Evolutionary conservation across 2,329 filamentous ascomycete genomes (phyloP).

Genomic region (Colletotrichum gigasporum): DNA sequence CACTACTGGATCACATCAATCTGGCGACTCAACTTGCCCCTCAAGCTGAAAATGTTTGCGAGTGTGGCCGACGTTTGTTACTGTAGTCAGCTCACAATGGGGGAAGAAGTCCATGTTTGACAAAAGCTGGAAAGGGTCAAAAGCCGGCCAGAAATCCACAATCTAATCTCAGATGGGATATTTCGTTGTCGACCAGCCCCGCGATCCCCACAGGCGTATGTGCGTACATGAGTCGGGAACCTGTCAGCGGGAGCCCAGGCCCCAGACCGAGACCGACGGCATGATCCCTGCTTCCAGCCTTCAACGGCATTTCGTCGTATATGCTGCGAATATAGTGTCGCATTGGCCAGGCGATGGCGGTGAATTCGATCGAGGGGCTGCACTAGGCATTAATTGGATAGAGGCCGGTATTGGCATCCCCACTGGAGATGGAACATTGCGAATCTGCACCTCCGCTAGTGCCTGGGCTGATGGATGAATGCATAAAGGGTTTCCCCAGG

Average conservation of each 20-base stretch:
- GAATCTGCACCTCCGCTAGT: background rate
- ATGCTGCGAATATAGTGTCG: too few relatives aligned
- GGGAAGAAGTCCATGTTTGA: too few relatives aligned
- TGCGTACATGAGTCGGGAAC: background rate
- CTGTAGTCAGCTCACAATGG: too few relatives aligned
- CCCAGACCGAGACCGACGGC: background rate
- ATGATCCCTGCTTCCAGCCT: background rate
- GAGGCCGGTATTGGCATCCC: background rate
- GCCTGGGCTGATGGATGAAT: background rate
- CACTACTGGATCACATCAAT: too few relatives aligned
- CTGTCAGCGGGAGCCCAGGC: background rate
- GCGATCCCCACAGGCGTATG: background rate
- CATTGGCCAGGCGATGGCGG: background rate
- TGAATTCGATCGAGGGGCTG: background rate
- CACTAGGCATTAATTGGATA: background rate
- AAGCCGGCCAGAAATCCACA: background rate
- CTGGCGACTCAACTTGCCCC: too few relatives aligned
- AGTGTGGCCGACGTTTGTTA: too few relatives aligned
- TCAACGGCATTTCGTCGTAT: conserved; percentile 4
- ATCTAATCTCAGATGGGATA: background rate
- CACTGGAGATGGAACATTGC: background rate
- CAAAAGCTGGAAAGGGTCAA: too few relatives aligned
- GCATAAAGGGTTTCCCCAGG: conserved; percentile 10
- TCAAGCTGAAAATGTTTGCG: too few relatives aligned
- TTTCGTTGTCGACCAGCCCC: background rate